Conservation (phyloP, 139 green algal species). For the Micractinium sp. region DNA sequence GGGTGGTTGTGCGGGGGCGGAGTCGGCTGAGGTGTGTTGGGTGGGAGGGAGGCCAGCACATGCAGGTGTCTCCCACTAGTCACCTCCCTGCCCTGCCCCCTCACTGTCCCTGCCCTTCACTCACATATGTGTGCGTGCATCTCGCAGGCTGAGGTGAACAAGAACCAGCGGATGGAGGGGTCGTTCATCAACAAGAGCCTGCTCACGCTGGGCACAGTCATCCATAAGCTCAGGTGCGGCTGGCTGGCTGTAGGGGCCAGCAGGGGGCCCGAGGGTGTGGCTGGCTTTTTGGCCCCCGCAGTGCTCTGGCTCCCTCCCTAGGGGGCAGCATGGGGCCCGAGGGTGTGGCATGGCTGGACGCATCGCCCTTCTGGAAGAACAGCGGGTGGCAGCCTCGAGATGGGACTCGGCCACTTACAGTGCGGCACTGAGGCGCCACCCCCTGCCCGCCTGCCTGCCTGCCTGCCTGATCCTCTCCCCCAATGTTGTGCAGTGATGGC, state of each 20-base stretch:
- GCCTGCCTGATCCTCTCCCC: not conserved
- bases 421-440: no score
- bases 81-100: not conserved
- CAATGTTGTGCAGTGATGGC: conserved; percentile 38
- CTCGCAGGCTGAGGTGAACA: conserved; percentile 62
- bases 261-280: no score
- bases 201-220: conserved; percentile 94
- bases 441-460: not conserved
- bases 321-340: no score
- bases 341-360: no score
- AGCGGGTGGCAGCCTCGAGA: no score
- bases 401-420: no score
- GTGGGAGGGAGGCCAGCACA: not conserved
- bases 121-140: not conserved
- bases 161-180: conserved; percentile 86
- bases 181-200: conserved; percentile 96
- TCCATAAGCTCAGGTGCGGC: conserved; percentile 64
- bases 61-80: not conserved
- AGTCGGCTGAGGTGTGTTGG: no score
- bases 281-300: no score
- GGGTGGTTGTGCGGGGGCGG: no score
- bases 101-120: not conserved
- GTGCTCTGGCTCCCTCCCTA: no score
- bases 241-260: no score
- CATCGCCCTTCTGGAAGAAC: no score